Evolutionary conservation across 441 rosid species (phyloP).

Genomic region (Brassica hybrid): DNA sequence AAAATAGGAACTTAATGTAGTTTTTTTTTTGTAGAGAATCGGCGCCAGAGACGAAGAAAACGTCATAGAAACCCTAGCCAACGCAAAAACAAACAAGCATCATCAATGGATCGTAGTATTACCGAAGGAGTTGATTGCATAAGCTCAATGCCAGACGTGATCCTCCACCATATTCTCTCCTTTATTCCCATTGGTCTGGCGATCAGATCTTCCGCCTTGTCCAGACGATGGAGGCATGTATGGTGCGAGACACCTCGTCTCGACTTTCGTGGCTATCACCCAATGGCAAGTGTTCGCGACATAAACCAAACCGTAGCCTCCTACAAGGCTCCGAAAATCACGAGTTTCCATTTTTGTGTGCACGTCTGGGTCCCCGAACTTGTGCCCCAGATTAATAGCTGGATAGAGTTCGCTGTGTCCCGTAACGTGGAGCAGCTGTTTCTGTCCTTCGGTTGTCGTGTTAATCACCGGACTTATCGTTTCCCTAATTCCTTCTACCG

Average conservation of each 20-base stretch:
- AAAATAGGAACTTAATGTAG: no score
- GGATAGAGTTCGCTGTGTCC: not conserved
- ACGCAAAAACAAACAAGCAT: not conserved
- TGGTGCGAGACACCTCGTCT: slow-evolving; percentile 10
- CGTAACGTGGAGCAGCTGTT: not conserved
- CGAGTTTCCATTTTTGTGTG: not conserved
- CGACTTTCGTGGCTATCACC: not conserved
- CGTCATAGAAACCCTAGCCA: not conserved
- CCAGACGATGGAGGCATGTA: slow-evolving; percentile 11
- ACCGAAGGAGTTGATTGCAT: not conserved
- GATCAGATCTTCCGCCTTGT: not conserved
- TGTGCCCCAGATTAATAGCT: not conserved
- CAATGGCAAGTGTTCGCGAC: not conserved
- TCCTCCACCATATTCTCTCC: slow-evolving; percentile 8
- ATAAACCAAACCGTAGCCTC: not conserved
- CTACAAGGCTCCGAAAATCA: not conserved
- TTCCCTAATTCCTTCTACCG: not conserved
- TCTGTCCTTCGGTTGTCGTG: not conserved
- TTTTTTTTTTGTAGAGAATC: no score
- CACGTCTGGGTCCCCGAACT: not conserved
- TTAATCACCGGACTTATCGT: not conserved
- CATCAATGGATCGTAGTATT: not conserved
- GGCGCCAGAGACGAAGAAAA: not conserved
- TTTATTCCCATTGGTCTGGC: not conserved
- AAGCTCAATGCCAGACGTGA: slow-evolving; percentile 7